Conservation (phyloP, 768 basidiomycete species). For the Lactarius psammicola region DNA sequence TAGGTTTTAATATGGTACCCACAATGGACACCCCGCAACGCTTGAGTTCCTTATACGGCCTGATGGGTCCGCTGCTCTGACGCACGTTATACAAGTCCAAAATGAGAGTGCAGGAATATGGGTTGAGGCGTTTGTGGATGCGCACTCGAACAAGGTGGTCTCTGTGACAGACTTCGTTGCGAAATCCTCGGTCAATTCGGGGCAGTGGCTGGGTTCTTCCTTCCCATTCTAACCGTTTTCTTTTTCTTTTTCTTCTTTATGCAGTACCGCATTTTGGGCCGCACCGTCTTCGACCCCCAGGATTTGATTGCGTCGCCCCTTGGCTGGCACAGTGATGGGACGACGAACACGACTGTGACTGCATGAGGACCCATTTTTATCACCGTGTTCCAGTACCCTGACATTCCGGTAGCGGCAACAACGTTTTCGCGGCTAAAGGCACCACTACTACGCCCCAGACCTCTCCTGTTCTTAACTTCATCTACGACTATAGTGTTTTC, state of each 20-base stretch:
- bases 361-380: slow-evolving; percentile 17
- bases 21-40: slow-evolving; percentile 41
- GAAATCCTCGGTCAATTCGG: slow-evolving; percentile 40
- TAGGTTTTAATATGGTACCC: too few relatives aligned
- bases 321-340: slow-evolving; percentile 51
- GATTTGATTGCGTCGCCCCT: slow-evolving; percentile 52
- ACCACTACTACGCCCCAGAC: slow-evolving; percentile 38
- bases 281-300: slow-evolving; percentile 51
- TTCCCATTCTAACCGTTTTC: not conserved
- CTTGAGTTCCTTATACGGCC: slow-evolving; percentile 44
- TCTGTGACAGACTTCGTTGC: slow-evolving; percentile 53
- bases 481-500: slow-evolving; percentile 38
- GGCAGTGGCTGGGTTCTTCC: not conserved
- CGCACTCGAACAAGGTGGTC: slow-evolving; percentile 51
- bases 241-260: not conserved
- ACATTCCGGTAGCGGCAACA: slow-evolving; percentile 37
- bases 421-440: slow-evolving; percentile 34
- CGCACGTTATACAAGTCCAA: slow-evolving; percentile 45
- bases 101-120: slow-evolving; percentile 45
- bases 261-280: slow-evolving; percentile 51
- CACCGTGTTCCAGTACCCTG: not conserved
- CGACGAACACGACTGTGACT: slow-evolving; percentile 39
- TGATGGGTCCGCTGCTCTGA: slow-evolving; percentile 41
- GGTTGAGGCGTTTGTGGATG: slow-evolving; percentile 60
- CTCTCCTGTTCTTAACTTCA: slow-evolving; percentile 40